These are phyloP conservation scores for Stagonosporopsis rhizophila DNA, from an alignment of 2,329 filamentous ascomycete species.

Conservation along the genomic window DNA sequence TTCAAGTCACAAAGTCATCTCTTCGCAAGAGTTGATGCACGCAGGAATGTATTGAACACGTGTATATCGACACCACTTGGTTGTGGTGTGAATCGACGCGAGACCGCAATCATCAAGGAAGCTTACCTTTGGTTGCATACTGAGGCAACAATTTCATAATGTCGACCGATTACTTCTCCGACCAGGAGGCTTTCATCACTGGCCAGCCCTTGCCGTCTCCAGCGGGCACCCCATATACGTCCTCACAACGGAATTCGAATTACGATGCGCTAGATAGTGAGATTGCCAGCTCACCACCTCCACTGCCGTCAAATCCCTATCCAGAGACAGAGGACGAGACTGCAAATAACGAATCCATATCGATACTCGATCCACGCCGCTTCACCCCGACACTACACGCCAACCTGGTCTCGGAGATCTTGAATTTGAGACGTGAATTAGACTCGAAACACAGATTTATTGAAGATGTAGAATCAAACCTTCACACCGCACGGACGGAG, in stretches of 20 bases:
- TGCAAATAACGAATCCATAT: slow-evolving; percentile 70
- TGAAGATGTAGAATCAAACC: slow-evolving; percentile 77
- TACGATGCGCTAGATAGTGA: slow-evolving; percentile 67
- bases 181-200: slow-evolving; percentile 50
- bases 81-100: slow-evolving; percentile 37
- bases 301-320: slow-evolving; percentile 61
- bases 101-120: neutral
- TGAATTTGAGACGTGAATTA: slow-evolving; percentile 84
- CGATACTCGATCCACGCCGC: slow-evolving; percentile 82
- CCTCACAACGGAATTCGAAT: slow-evolving; percentile 70
- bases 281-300: slow-evolving; percentile 67
- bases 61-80: slow-evolving; percentile 34
- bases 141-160: slow-evolving; percentile 26
- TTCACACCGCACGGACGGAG: slow-evolving; percentile 76
- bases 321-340: slow-evolving; percentile 54
- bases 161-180: slow-evolving; percentile 56
- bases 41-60: slow-evolving; percentile 40
- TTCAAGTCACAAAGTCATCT: neutral
- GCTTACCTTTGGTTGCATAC: neutral
- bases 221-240: slow-evolving; percentile 72
- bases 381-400: slow-evolving; percentile 97
- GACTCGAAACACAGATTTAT: slow-evolving; percentile 89
- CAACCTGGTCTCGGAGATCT: slow-evolving; percentile 91
- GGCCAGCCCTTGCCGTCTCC: slow-evolving; percentile 70
- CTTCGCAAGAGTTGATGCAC: neutral